Base-by-base conservation (phyloP, 2,329 filamentous ascomycete species). In the Drechslerella coelobrocha region DNA sequence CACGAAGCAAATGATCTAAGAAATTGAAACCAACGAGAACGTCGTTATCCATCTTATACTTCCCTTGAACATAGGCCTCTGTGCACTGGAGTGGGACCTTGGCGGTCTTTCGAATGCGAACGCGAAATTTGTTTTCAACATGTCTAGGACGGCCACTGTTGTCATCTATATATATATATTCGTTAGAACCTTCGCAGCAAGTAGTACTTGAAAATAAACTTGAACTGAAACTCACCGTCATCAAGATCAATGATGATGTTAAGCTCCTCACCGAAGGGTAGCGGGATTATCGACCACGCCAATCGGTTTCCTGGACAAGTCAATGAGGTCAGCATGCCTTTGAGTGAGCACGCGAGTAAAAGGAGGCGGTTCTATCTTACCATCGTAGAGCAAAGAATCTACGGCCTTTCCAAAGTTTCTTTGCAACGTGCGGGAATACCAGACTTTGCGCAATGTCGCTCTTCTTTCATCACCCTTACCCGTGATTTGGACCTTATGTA, bases 1-100 rank as follows among this genome's bases (percentile, higher is more conserved):
- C 96, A 87, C 94, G 90, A 61, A 99, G 82, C 6, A 93, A 82
- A 77, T 99, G 94, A 73, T 99, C 94, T 2, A 97, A 82, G 76
- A 97, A 97, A 77, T 89, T 96, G 78, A 97, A 85, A 12, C 89
- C 88, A 76, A 94, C 90, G 6, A 93, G 83, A 19, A 93, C 86
- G 19, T 83, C 80, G 37, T 85, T 85, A 76, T 89, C 85, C 78
- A 89, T 89, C 0, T 82, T 79, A 19, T 83, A 81, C 66, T 84
- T 80, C 51, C 86, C 83, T 1, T 82, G 76, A 1, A 96, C 81
- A 77, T 93, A 97, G 0, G 82, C 81, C 2, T 83, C 80, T 0
- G 97, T 83, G 0, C 84, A 81, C 2, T 82, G 79, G 56, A 97
- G 84, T 45, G 89, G 84, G 21, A 99, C 84, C 1, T 79, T 79